Evolutionary conservation across 352 stramenopile genomes (phyloP), one percentile per base, ranked within the genome.

Genomic region (Globisporangium parvum): DNA sequence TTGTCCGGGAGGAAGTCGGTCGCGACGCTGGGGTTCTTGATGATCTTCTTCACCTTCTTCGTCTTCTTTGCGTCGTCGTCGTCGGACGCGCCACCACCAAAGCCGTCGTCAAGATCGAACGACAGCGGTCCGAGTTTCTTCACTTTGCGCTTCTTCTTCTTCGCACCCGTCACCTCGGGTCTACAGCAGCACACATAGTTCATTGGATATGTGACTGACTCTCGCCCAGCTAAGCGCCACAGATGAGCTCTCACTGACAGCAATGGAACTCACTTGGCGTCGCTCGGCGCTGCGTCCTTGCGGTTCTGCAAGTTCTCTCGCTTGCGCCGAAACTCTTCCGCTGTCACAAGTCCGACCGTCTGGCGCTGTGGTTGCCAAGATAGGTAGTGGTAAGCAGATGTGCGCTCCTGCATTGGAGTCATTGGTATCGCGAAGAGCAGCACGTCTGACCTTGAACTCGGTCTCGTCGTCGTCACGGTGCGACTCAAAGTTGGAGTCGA

Each of bases 1-100:
- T 88, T 88, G 67, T 98, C 96, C 0, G 96, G 94, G 39, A 99
- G 67, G 63, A 98, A 98, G 47, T 87, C 86, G 2, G 96, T 98
- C 39, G 97, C 85, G 2, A 98, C 91, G 15, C 87, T 80, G 10
- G 96, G 96, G 67, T 98, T 95, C 63, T 97, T 98, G 26, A 93
- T 88, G 45, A 65, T 78, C 55, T 90, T 95, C 59, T 75, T 80
- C 39, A 62, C 57, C 35, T 71, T 77, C 55, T 75, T 80, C 18
- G 45, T 50, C 31, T 33, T 66, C 35, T n/a, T 52, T 46, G 31
- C 42, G 23, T 62, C 55, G 47, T 55, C 35, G 31, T 66, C 55
- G 8, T 50, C 47, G 24, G 53, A 56, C 63, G 67, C 44, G 46
- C 65, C 31, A 47, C 76, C 71, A 51, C 77, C 67, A 54, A 78